Conservation (phyloP, 257 asterid genomes). For the Nicotiana obtusifolia region DNA sequence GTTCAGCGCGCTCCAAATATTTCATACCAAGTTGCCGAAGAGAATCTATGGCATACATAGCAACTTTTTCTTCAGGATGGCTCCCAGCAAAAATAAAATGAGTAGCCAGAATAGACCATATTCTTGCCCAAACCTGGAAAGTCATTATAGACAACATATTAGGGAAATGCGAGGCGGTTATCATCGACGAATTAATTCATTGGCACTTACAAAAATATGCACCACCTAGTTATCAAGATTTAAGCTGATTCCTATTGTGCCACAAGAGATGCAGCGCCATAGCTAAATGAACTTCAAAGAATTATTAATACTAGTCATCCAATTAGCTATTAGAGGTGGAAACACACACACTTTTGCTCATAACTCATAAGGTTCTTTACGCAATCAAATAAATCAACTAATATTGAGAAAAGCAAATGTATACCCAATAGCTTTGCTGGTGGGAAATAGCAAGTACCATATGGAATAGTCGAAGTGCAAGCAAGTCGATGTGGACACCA, state of each 20-base stretch:
- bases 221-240: background rate
- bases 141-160: background rate
- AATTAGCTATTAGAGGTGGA: background rate
- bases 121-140: constrained; percentile 97
- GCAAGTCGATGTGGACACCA: too few relatives aligned
- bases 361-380: background rate
- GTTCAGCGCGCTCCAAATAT: constrained; percentile 98
- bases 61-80: constrained; percentile 98
- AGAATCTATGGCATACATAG: constrained; percentile 99
- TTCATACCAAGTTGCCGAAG: constrained; percentile 95
- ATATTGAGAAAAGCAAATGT: background rate
- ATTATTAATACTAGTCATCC: background rate
- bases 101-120: constrained; percentile 93
- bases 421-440: too few relatives aligned
- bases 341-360: background rate
- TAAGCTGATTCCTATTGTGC: background rate
- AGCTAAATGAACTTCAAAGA: constrained; percentile 4
- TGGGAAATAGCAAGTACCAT: too few relatives aligned
- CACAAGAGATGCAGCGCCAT: background rate
- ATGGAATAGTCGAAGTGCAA: too few relatives aligned
- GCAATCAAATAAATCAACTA: background rate
- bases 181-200: background rate
- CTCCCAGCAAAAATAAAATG: constrained; percentile 99
- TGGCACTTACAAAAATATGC: background rate
- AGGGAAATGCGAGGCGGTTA: background rate